Evolutionary conservation across 257 asterid species (phyloP).

Genomic region (Ehretia macrophylla): DNA sequence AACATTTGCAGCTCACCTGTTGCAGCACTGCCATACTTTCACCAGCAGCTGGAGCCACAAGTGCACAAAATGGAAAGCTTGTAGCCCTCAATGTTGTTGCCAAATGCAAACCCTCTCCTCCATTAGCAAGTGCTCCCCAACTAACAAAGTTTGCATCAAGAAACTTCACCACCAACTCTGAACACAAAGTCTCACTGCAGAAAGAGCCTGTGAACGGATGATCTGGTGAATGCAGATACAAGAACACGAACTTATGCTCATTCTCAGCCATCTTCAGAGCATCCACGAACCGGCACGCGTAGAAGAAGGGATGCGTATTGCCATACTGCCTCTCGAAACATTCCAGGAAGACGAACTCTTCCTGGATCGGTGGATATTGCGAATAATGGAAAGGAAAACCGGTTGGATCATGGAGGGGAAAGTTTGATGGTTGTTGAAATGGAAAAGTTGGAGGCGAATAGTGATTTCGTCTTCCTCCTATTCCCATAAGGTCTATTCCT

Average conservation of each 20-base stretch:
- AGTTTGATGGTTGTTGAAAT: slow-evolving; percentile 31
- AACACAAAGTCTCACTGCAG: slow-evolving; percentile 68
- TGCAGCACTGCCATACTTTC: slow-evolving; percentile 65
- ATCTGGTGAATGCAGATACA: slow-evolving; percentile 70
- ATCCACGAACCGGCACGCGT: slow-evolving; percentile 59
- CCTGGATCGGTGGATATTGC: slow-evolving; percentile 34
- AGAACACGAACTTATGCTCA: slow-evolving; percentile 58
- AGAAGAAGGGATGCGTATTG: slow-evolving; percentile 67
- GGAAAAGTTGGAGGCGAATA: slow-evolving; percentile 24
- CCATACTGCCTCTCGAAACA: slow-evolving; percentile 74
- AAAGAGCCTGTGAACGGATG: slow-evolving; percentile 68
- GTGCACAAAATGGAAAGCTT: slow-evolving; percentile 70
- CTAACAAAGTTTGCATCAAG: slow-evolving; percentile 77
- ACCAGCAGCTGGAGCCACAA: slow-evolving; percentile 67
- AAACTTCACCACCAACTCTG: slow-evolving; percentile 71
- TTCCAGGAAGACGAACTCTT: slow-evolving; percentile 62
- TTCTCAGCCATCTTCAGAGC: slow-evolving; percentile 56
- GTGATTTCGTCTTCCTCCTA: slow-evolving; percentile 34
- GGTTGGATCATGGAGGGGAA: slow-evolving; percentile 26
- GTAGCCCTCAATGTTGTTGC: slow-evolving; percentile 36
- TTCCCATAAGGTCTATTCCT: slow-evolving; percentile 46
- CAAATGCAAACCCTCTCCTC: slow-evolving; percentile 71
- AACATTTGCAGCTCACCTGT: slow-evolving; percentile 35
- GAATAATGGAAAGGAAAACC: slow-evolving; percentile 10
- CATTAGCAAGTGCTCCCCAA: slow-evolving; percentile 66